A percentile compares a stretch with the other conserved stretches of the same genome.
phyloP scores from a whole-genome alignment of 345 rosid genomes.

The Pistacia atlantica region DNA sequence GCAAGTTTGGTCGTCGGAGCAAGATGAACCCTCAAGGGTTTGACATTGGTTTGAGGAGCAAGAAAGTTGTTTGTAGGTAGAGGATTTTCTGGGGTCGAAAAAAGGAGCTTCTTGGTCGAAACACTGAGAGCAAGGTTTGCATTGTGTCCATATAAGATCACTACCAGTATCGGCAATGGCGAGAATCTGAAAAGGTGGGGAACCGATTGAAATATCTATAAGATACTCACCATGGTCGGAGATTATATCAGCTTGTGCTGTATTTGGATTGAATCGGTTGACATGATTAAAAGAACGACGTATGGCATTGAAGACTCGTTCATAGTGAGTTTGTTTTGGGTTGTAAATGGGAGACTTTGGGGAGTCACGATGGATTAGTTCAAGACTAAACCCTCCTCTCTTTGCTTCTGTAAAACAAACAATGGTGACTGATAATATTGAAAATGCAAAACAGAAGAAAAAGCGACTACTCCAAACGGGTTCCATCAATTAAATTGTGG shows the following conservation, averaged over 20 bases:
- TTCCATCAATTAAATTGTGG: no score
- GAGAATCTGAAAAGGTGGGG: constrained; percentile 18
- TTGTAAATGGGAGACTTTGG: constrained; percentile 32
- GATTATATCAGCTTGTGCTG: constrained; percentile 6
- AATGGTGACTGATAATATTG: neutral
- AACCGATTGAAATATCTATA: constrained; percentile 31
- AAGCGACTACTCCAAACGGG: neutral
- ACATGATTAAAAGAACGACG: constrained; percentile 24
- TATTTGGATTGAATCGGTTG: constrained; percentile 3
- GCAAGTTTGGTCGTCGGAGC: constrained; percentile 18
- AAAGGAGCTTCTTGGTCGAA: constrained; percentile 33
- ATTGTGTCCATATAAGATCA: constrained; percentile 41
- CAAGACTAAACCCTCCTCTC: constrained; percentile 25
- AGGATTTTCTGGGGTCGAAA: constrained; percentile 42
- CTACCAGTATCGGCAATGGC: constrained; percentile 30
- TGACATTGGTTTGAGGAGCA: constrained; percentile 38
- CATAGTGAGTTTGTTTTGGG: constrained; percentile 7
- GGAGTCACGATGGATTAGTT: constrained; percentile 35
- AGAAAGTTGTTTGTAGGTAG: constrained; percentile 36
- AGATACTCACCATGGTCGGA: constrained; percentile 8
- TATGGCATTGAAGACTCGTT: constrained; percentile 12
- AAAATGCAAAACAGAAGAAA: neutral
- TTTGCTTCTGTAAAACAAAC: constrained; percentile 13
- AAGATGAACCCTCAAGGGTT: constrained; percentile 7
- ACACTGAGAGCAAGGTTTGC: constrained; percentile 38